Evolutionary conservation across 768 basidiomycete genomes (phyloP).

Genomic region (Kwoniella botswanensis): DNA sequence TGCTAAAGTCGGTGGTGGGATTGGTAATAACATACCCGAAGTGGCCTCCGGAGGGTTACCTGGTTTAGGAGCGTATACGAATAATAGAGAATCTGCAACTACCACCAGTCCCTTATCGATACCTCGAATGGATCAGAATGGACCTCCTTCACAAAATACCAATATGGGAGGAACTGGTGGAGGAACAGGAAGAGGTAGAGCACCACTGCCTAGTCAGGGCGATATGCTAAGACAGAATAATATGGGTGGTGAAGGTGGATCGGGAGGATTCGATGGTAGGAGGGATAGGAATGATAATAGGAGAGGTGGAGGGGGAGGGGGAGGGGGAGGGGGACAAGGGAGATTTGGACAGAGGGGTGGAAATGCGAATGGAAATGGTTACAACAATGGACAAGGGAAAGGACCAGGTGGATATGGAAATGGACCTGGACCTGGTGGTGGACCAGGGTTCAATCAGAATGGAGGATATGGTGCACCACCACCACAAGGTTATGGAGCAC

Average conservation of each 20-base stretch:
- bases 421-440: conserved; percentile 1
- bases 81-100: background rate
- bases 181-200: conserved; percentile 41
- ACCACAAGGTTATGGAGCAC: too few species aligned
- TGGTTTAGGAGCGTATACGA: conserved; percentile 39
- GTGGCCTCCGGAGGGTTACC: conserved; percentile 30
- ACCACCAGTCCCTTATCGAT: conserved; percentile 1
- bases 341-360: background rate
- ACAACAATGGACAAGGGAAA: background rate
- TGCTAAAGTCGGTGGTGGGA: conserved; percentile 5
- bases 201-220: conserved; percentile 64
- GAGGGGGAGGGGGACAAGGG: background rate
- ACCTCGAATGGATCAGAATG: conserved; percentile 3
- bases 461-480: conserved; percentile 8
- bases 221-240: conserved; percentile 61
- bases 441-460: conserved; percentile 22
- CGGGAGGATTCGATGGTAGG: conserved; percentile 1
- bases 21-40: background rate
- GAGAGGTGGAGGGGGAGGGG: background rate
- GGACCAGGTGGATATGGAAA: conserved; percentile 1
- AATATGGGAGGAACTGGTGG: background rate
- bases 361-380: background rate
- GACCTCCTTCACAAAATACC: background rate
- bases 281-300: background rate
- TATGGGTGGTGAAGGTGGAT: background rate